Conservation (phyloP, 352 stramenopile species). For the Pythium chondricola region DNA sequence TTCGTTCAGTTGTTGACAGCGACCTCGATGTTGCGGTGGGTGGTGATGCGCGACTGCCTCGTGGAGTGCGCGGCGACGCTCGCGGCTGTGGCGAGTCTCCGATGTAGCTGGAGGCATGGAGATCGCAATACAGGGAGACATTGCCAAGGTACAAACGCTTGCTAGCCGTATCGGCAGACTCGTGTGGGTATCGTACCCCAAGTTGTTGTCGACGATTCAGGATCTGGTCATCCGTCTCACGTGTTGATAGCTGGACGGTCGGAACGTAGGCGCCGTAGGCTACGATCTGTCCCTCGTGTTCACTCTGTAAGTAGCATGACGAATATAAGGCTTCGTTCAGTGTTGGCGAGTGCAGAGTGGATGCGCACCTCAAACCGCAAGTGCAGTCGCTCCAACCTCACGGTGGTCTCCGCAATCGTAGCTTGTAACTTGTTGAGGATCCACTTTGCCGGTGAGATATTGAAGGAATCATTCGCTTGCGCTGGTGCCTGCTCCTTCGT, state of each 20-base stretch:
- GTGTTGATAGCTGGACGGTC: constrained; percentile 47
- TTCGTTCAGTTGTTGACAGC: constrained; percentile 5
- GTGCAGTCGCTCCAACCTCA: constrained; percentile 60
- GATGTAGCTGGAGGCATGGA: constrained; percentile 27
- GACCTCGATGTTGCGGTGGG: neutral
- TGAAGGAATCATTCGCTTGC: constrained; percentile 19
- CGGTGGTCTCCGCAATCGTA: constrained; percentile 42
- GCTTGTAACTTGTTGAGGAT: constrained; percentile 40
- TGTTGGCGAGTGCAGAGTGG: neutral
- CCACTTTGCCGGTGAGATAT: constrained; percentile 50
- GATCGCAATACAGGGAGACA: constrained; percentile 52
- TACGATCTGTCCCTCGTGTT: constrained; percentile 29
- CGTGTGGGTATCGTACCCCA: constrained; percentile 37
- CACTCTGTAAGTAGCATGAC: constrained; percentile 24
- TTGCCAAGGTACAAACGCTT: constrained; percentile 66
- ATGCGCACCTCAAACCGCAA: constrained; percentile 55
- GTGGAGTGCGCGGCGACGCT: neutral
- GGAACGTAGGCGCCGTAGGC: constrained; percentile 57
- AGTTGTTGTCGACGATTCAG: constrained; percentile 46
- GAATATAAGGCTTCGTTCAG: neutral
- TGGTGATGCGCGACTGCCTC: neutral
- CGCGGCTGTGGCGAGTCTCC: neutral
- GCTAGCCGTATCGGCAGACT: constrained; percentile 21
- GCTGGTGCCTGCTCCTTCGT: neutral
- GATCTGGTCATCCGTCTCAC: constrained; percentile 52